Evolutionary conservation across 495 filamentous ascomycete genomes (phyloP).

Genomic region (Chaetomidium leptoderma): DNA sequence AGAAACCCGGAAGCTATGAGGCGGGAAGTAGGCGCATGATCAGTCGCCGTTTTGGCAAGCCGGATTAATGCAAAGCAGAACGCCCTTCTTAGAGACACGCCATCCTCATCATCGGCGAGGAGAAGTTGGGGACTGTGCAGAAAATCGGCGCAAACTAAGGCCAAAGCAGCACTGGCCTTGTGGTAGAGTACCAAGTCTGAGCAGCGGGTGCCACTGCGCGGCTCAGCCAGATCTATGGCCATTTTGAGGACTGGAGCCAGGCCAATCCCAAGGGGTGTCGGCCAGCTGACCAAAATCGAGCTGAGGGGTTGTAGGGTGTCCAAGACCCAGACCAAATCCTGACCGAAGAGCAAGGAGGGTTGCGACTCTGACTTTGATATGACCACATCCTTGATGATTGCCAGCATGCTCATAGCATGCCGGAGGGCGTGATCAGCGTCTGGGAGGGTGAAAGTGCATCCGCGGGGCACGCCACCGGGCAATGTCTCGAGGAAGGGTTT

Average conservation of each 20-base stretch:
- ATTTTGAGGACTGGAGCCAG: slow-evolving; percentile 28
- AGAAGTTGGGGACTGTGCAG: slow-evolving; percentile 18
- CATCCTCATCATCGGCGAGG: slow-evolving; percentile 22
- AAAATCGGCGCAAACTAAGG: slow-evolving; percentile 32
- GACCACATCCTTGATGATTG: slow-evolving; percentile 21
- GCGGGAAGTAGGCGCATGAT: slow-evolving; percentile 30
- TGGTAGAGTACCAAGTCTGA: slow-evolving; percentile 26
- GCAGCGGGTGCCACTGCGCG: slow-evolving; percentile 10
- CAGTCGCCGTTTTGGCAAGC: slow-evolving; percentile 31
- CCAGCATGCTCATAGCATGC: slow-evolving; percentile 25
- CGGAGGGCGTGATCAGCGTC: slow-evolving; percentile 27
- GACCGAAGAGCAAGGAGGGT: slow-evolving; percentile 16
- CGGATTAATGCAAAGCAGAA: slow-evolving; percentile 31
- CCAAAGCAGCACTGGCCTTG: slow-evolving; percentile 33
- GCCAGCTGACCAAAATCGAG: slow-evolving; percentile 27
- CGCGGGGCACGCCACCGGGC: slow-evolving; percentile 9
- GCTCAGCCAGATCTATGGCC: slow-evolving; percentile 25
- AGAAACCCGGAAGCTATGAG: slow-evolving; percentile 35
- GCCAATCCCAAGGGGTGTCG: slow-evolving; percentile 21
- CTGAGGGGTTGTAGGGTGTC: slow-evolving; percentile 35
- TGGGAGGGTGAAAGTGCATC: slow-evolving; percentile 19
- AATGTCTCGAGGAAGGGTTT: slow-evolving; percentile 17
- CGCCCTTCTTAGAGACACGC: slow-evolving; percentile 9
- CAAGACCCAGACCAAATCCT: slow-evolving; percentile 35
- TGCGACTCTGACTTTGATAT: not conserved